Evolutionary conservation across 208 protist species (phyloP).

Genomic region (Acanthamoeba royreba): DNA sequence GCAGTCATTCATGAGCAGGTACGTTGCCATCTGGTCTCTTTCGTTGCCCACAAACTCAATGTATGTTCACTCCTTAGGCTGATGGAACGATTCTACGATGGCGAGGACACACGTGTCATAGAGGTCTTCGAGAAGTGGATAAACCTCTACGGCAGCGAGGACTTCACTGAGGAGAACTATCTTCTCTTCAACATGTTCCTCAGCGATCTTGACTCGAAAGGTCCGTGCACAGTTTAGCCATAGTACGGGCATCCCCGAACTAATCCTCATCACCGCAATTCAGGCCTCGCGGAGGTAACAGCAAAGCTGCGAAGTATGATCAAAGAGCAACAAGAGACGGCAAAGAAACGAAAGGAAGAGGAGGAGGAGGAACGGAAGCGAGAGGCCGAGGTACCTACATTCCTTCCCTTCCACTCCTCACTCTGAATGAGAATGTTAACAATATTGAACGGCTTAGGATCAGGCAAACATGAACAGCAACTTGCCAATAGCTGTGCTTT

Average conservation of each 20-base stretch:
- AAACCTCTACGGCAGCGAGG: background rate
- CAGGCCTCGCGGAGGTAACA: background rate
- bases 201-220: background rate
- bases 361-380: background rate
- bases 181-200: slow-evolving; percentile 53
- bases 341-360: background rate
- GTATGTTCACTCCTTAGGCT: background rate
- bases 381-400: background rate
- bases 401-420: background rate
- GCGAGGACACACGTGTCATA: background rate
- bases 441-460: background rate
- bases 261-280: background rate
- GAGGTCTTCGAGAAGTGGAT: slow-evolving; percentile 53
- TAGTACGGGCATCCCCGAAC: background rate
- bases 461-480: background rate
- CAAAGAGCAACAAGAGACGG: background rate
- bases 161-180: slow-evolving; percentile 32
- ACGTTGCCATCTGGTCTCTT: background rate
- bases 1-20: slow-evolving; percentile 31
- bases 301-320: background rate
- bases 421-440: background rate
- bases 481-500: background rate
- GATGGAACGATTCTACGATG: slow-evolving; percentile 48
- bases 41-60: background rate
- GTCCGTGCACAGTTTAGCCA: background rate